Conservation (phyloP, 116 monocot species). For the Phalaenopsis hybrid region DNA sequence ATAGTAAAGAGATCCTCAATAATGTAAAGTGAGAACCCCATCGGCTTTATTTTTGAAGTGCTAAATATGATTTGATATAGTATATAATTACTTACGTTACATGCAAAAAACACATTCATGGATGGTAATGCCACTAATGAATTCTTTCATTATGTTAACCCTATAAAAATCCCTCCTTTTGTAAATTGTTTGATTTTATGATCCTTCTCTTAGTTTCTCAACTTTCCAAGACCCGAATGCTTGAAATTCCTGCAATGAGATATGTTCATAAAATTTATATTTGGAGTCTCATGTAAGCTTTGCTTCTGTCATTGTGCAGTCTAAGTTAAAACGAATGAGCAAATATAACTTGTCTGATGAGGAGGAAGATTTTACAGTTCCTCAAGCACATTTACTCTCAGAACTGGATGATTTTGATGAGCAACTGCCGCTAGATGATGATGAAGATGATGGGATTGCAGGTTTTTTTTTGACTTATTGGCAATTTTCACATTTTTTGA, state of each 20-base stretch:
- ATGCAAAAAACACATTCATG: not conserved
- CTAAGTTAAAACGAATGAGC: conserved; percentile 59
- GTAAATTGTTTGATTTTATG: not conserved
- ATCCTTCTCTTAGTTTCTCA: not conserved
- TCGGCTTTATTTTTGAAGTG: not conserved
- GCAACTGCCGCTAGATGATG: conserved; percentile 53
- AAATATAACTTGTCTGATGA: conserved; percentile 83
- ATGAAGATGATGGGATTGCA: conserved; percentile 27
- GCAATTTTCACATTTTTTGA: not conserved
- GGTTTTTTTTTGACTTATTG: conserved; percentile 9
- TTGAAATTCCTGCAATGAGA: not conserved
- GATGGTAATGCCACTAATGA: not conserved
- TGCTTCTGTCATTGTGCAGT: conserved; percentile 18
- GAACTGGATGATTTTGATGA: conserved; percentile 80
- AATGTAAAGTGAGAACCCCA: not conserved
- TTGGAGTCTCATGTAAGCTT: conserved; percentile 6
- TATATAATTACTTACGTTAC: not conserved
- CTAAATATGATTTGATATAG: not conserved
- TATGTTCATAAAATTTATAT: not conserved
- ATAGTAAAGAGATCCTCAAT: not conserved
- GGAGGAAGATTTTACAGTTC: conserved; percentile 40
- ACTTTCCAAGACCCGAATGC: not conserved
- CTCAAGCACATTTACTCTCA: conserved; percentile 19
- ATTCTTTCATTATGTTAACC: not conserved
- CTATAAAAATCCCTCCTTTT: not conserved